Conservation (phyloP, 306 rosid genomes). For the Begonia masoniana region DNA sequence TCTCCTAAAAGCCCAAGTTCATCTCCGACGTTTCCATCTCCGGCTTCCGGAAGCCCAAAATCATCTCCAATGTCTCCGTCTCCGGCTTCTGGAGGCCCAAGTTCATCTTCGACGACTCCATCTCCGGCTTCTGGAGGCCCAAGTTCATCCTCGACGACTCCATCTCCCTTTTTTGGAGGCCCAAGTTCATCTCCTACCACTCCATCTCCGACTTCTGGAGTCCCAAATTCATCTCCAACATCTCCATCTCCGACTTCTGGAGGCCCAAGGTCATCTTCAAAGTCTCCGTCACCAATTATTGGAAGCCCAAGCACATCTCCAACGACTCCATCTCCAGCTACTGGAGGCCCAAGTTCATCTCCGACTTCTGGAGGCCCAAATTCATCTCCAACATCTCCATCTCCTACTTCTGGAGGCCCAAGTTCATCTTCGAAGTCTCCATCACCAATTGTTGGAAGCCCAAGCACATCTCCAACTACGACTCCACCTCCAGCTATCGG, state of each 20-base stretch:
- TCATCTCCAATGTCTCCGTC: slow-evolving; percentile 1
- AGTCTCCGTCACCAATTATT: neutral
- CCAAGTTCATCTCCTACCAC: neutral
- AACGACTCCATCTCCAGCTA: neutral
- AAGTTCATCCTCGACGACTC: neutral
- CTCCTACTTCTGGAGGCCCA: neutral
- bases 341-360: neutral
- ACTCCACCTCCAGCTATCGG: neutral
- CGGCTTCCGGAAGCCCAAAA: neutral
- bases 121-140: neutral
- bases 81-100: neutral
- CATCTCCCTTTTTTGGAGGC: neutral
- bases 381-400: neutral
- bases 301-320: neutral
- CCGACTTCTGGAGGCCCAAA: slow-evolving; percentile 7
- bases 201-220: neutral
- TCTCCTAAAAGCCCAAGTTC: neutral
- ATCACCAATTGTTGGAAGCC: neutral
- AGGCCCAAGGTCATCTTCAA: neutral
- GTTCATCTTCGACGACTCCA: neutral
- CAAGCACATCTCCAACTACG: slow-evolving; percentile 7
- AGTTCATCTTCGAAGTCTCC: neutral
- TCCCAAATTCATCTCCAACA: neutral
- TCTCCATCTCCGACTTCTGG: neutral
- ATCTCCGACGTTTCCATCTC: neutral